Conservation (phyloP, 148 eudicot species). For the Amaranthus hypochondriacus region DNA sequence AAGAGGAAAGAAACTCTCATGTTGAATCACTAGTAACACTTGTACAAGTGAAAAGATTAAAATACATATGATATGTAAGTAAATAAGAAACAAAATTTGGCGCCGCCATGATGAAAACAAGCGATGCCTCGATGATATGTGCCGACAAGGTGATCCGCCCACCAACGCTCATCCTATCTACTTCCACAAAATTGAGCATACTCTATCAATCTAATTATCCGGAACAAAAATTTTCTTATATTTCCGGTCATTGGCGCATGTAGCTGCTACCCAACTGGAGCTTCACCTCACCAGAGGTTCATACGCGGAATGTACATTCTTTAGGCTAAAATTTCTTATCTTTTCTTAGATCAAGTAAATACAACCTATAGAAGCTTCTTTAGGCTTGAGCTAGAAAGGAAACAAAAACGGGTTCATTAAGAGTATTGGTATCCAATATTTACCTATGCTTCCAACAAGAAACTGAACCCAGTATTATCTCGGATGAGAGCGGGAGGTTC, state of each 20-base stretch:
- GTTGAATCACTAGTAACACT: not conserved
- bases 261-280: not conserved
- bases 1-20: not conserved
- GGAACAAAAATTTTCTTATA: not conserved
- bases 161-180: not conserved
- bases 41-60: not conserved
- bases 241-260: not conserved
- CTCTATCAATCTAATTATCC: too few species aligned
- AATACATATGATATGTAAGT: not conserved
- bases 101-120: not conserved
- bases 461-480: slow-evolving; percentile 76
- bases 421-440: not conserved
- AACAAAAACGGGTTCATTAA: not conserved
- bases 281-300: not conserved
- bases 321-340: not conserved
- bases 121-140: not conserved
- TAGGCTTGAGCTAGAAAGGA: slow-evolving; percentile 1
- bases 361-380: not conserved
- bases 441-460: slow-evolving; percentile 37
- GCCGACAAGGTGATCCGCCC: not conserved
- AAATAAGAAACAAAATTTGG: not conserved
- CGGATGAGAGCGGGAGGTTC: slow-evolving; percentile 83
- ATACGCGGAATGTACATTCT: slow-evolving; percentile 10
- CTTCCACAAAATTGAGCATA: not conserved
- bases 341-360: not conserved